Base-by-base conservation (phyloP, 768 basidiomycete genomes). In the Mycena crocata region DNA sequence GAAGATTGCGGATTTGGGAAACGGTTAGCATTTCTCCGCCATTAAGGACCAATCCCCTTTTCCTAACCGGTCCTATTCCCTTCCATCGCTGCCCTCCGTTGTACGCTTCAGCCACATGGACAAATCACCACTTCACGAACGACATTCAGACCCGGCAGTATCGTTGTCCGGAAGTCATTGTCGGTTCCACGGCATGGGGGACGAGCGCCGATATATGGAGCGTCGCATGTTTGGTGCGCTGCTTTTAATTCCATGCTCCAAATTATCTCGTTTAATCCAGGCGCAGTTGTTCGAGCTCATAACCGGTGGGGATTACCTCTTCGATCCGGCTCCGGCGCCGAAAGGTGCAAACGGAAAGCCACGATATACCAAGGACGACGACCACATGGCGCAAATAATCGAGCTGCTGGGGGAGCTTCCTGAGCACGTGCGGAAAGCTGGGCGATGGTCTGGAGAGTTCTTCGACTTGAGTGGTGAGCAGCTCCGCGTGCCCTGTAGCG, bases 141-240 rank as follows among this genome's bases (percentile, higher is more conserved):
- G 98, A 98, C 74, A 99, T 98, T 69, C 93, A 99, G 81, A 99
- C 98, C 26, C 82, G 97, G 72, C 98, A 99, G 75, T 99, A 99
- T 77, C 89, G 98, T 23, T 96, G 94, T 83, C 98, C 98, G 1
- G 97, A 99, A 78, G 97, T 99, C 63, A 96, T 99, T 49, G 83
- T 99, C 1, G 97, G 97, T 48, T 94, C 95, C 1, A 93, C 55
- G 23, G 34, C 93, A 68, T 99, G 97, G 97, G 94, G 95, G 3
- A 84, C 95, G 12, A 95, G 93, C 72, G 96, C 95, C 13, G 98
- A 99, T 78, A 89, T 98, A 24, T 99, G 98, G 98, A 95, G 93
- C 72, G 92, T 98, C 0, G 92, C 96, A 0, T 97, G 95, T 79
- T 88, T 98, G 78, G 95, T 96, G 75, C 74, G 92, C 85, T 31